Evolutionary conservation across 179 eudicot species (phyloP).

Genomic region (Gypsophila paniculata): DNA sequence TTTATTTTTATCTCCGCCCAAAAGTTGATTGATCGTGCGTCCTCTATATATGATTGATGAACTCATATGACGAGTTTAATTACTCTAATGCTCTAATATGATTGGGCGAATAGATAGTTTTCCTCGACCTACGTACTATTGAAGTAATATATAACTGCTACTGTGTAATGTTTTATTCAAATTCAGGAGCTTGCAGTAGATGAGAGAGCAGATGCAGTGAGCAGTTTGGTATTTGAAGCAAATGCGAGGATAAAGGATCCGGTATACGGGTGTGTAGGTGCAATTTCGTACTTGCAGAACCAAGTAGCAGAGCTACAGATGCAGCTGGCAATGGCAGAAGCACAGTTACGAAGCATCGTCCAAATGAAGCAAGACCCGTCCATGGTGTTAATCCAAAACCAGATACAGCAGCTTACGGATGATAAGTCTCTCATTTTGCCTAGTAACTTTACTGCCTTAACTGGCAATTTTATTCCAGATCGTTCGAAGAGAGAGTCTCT

Average conservation of each 20-base stretch:
- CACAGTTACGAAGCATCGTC: slow-evolving; percentile 34
- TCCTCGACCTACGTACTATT: too few species aligned
- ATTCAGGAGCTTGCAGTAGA: slow-evolving; percentile 35
- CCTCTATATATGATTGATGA: too few species aligned
- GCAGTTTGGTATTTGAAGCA: slow-evolving; percentile 44
- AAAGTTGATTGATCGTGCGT: too few species aligned
- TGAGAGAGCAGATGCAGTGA: slow-evolving; percentile 42
- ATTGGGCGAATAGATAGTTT: too few species aligned
- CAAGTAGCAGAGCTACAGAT: slow-evolving; percentile 40
- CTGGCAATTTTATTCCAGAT: slow-evolving; percentile 28
- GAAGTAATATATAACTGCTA: neutral
- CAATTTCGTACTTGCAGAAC: slow-evolving; percentile 39
- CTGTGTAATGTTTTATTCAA: neutral
- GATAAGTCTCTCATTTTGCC: slow-evolving; percentile 29
- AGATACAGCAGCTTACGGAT: slow-evolving; percentile 18
- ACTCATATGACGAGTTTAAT: neutral
- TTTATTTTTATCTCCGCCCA: too few species aligned
- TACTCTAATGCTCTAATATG: neutral
- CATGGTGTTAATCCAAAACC: slow-evolving; percentile 9
- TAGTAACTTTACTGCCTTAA: slow-evolving; percentile 27
- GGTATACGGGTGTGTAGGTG: slow-evolving; percentile 49
- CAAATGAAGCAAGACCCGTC: slow-evolving; percentile 32
- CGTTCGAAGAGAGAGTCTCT: slow-evolving; percentile 36
- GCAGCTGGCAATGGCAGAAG: slow-evolving; percentile 39
- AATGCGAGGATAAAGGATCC: slow-evolving; percentile 40